Base-by-base conservation (phyloP, 1,284 basidiomycete genomes). In the Sutorius eximius region DNA sequence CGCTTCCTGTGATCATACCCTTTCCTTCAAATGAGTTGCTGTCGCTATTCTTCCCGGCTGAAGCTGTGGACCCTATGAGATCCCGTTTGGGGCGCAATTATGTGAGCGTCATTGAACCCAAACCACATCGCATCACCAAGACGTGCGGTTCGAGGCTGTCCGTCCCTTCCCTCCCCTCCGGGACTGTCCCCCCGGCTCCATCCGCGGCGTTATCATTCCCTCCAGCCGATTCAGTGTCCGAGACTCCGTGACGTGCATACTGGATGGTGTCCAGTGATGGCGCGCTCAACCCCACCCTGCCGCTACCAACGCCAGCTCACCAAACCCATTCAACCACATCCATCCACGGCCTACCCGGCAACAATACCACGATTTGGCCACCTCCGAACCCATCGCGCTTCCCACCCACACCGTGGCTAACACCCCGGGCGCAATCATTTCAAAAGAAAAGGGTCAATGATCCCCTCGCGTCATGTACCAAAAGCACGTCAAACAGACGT, bases 201-300 rank as follows among this genome's bases (percentile, higher is more conserved):
- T 56, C 64, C 65, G 66, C 65, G 66, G 70, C 68, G 64, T 64
- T 68, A 65, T 57, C 59, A 45, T 51, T 13, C 6, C 13, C 3
- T 44, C 40, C 16, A 43, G 11, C 37, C 40, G 38, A 50, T 68
- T 68, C 67, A 67, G 66, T 66, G 65, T 68, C 67, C 67, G 67
- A 57, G 61, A 61, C 67, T 68, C 66, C 67, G 65, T 70, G 64
- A 52, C 67, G 27, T 33, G 30, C 37, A 27, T 27, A 27, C 36
- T 40, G 29, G 13, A 24, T 45, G 51, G 34, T 33, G 32, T 5
- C 40, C 40, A 41, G 15, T 41, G 13, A 45, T 49, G 47, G 45
- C 45, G 24, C 45, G 22, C 7, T 46, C 30, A 27, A 24, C 49
- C 44, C 22, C 45, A 8, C 46, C 52, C 27, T 51, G 44, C 61